Base-by-base conservation (phyloP, 495 filamentous ascomycete genomes). In the Tuber borchii region DNA sequence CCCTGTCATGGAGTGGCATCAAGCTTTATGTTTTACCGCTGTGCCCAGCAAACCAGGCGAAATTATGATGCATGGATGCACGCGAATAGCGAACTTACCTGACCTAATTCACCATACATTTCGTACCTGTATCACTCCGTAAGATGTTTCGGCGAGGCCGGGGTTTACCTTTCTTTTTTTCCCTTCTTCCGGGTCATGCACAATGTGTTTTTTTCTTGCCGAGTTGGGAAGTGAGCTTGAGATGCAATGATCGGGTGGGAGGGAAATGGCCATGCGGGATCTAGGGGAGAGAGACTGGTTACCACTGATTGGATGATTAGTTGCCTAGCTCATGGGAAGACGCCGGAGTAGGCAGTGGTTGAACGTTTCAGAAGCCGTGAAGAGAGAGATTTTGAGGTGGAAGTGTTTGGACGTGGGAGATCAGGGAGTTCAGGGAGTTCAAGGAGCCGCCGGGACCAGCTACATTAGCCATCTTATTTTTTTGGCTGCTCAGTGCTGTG, bases 121-220 rank as follows among this genome's bases (percentile, higher is more conserved):
- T 8, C 10, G 12, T 65, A 17, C 56, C 26, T 34, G 56, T 65
- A 17, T 34, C 26, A 10, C 51, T 14, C 51, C 51, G 51, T 31
- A 2, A 34, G 56, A 34, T 31, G 34, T 77, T 73, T 78, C 75
- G 77, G 75, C 31, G 71, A 73, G 75, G 17, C 75, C 70, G 71
- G 71, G 26, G 10, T 43, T 7, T 43, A 22, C 16, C 43, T 70
- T 74, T 74, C 48, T 68, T 77, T 37, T 37, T 37, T 56, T 73
- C 37, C n/a, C 61, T 69, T 34, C 44, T 19, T 44, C 42, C 22
- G 51, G 51, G 9, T 31, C n/a, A 65, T 65, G 56, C 56, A 65
- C 5, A 26, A 3, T 3, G 26, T 65, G 26, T 31, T 65, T 65
- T 65, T 65, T 31, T 16, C 51, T 65, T 65, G 56, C 56, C 4